Evolutionary conservation across 768 basidiomycete species (phyloP).

Genomic region (Xanthoconium stramineum): DNA sequence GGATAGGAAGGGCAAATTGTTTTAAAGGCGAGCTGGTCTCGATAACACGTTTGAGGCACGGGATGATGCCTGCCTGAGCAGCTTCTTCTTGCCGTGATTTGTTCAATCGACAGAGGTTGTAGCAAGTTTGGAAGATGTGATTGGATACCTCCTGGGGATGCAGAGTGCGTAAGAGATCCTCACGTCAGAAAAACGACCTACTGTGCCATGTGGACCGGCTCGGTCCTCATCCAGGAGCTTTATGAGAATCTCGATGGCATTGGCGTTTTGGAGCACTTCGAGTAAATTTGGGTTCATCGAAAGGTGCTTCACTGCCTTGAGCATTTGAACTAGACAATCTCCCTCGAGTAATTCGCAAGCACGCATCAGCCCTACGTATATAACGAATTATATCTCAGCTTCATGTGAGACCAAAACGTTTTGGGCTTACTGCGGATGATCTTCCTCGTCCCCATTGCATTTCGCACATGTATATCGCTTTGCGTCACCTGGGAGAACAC

Average conservation of each 20-base stretch:
- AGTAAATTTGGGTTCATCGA: conserved; percentile 90
- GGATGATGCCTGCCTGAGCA: conserved; percentile 92
- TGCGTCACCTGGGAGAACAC: conserved; percentile 98
- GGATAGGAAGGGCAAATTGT: conserved; percentile 94
- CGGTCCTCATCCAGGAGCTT: conserved; percentile 79
- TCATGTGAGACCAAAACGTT: neutral
- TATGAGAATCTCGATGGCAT: conserved; percentile 89
- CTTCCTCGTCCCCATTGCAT: conserved; percentile 86
- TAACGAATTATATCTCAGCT: conserved; percentile 1
- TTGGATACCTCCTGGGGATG: conserved; percentile 85
- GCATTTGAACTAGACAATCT: conserved; percentile 82
- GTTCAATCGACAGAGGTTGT: conserved; percentile 92
- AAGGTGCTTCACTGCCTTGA: conserved; percentile 94
- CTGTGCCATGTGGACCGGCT: conserved; percentile 75
- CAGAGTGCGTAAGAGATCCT: neutral
- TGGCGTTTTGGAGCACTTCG: conserved; percentile 94
- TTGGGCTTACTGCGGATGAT: conserved; percentile 76
- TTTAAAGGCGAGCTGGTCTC: conserved; percentile 88
- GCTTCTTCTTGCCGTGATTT: conserved; percentile 96
- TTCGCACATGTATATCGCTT: conserved; percentile 88
- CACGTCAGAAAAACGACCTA: conserved; percentile 35
- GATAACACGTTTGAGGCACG: conserved; percentile 86
- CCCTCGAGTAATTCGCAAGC: conserved; percentile 85
- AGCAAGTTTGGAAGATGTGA: conserved; percentile 96
- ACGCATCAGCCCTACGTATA: conserved; percentile 68